phyloP scores from a whole-genome alignment of 179 eudicot species.

The Nepenthes alata region DNA sequence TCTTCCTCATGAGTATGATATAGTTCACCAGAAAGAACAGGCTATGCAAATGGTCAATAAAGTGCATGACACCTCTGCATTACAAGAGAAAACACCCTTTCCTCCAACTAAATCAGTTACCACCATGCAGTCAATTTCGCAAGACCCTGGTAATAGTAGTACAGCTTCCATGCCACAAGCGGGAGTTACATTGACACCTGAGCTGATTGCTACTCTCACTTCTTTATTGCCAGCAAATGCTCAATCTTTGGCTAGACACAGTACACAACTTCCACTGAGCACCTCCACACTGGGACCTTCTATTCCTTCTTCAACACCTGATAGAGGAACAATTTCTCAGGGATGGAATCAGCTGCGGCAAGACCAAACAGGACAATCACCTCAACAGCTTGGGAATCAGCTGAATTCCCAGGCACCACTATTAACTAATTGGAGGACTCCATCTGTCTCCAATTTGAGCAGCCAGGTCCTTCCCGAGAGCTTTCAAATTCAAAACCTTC shows the following conservation, averaged over 20 bases:
- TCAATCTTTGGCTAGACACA: conserved; percentile 30
- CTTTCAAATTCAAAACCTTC: conserved; percentile 35
- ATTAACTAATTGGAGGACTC: conserved; percentile 23
- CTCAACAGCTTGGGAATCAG: conserved; percentile 39
- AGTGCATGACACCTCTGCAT: conserved; percentile 20
- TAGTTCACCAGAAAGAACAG: conserved; percentile 24
- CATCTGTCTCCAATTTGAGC: conserved; percentile 17
- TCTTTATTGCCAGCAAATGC: conserved; percentile 48
- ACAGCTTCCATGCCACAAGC: conserved; percentile 32
- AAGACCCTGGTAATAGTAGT: conserved; percentile 19
- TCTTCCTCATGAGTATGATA: conserved; percentile 30
- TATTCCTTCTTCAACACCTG: conserved; percentile 14
- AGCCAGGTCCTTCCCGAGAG: conserved; percentile 16
- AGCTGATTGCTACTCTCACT: conserved; percentile 78
- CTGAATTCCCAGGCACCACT: conserved; percentile 29
- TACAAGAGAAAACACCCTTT: conserved; percentile 22
- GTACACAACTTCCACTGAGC: conserved; percentile 22
- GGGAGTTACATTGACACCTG: conserved; percentile 65
- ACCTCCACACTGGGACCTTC: conserved; percentile 20
- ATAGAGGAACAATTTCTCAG: conserved; percentile 20
- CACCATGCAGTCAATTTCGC: conserved; percentile 20
- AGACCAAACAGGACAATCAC: conserved; percentile 26
- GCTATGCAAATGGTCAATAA: conserved; percentile 24
- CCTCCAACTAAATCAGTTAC: conserved; percentile 17
- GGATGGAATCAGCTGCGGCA: conserved; percentile 49